These are phyloP conservation scores for Inonotus hispidus DNA, from an alignment of 1,284 basidiomycete species.

Conservation along the genomic window DNA sequence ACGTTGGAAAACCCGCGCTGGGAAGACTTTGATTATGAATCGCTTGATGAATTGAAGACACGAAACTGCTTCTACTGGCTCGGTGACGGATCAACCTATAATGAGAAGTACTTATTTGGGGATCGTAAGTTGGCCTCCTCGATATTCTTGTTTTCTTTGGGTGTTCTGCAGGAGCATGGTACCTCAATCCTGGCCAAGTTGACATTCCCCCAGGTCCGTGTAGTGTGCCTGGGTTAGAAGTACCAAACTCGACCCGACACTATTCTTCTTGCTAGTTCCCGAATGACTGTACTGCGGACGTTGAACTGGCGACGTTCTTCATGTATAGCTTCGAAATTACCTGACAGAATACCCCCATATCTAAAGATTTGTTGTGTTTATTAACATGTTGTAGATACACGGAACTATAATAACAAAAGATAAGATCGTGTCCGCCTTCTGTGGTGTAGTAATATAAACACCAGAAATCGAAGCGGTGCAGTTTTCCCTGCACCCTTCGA, in stretches of 20 bases:
- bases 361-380: no score
- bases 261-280: background rate
- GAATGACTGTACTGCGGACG: no score
- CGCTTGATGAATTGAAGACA: constrained; percentile 32
- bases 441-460: no score
- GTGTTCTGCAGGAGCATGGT: constrained; percentile 5
- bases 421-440: no score
- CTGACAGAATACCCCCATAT: no score
- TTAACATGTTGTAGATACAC: no score
- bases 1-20: constrained; percentile 51
- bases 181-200: constrained; percentile 2
- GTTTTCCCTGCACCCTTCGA: no score
- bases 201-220: constrained; percentile 7
- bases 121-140: constrained; percentile 38
- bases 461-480: no score
- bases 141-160: background rate
- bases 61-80: constrained; percentile 52
- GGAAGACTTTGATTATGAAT: constrained; percentile 60
- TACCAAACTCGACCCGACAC: background rate
- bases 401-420: no score
- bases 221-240: no score
- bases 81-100: constrained; percentile 47
- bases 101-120: constrained; percentile 36
- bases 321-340: no score
- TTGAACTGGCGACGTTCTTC: no score